A percentile compares a stretch with the other conserved stretches of the same genome.
Evolutionary conservation across 2,329 filamentous ascomycete genomes (phyloP).

Genomic region (Tolypocladium inflatum): DNA sequence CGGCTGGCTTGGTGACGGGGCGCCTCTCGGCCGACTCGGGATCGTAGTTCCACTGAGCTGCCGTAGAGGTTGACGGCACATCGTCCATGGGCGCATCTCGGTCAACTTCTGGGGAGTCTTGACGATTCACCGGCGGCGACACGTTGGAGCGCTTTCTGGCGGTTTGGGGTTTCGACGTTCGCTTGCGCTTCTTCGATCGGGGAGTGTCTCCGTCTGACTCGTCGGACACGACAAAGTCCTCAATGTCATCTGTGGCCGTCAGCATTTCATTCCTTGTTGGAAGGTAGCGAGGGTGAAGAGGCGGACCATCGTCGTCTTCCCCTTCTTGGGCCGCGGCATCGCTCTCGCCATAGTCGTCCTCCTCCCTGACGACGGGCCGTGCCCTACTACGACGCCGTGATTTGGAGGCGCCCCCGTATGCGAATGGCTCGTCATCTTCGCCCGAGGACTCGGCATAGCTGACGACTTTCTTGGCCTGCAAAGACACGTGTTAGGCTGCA

Average conservation of each 20-base stretch:
- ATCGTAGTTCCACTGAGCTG: conserved; percentile 69
- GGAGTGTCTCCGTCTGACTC: conserved; percentile 61
- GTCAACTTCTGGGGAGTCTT: conserved; percentile 32
- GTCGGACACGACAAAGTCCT: conserved; percentile 80
- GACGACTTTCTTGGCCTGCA: conserved; percentile 45
- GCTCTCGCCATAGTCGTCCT: conserved; percentile 64
- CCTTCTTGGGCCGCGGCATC: conserved; percentile 51
- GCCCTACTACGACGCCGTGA: conserved; percentile 29
- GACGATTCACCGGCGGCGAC: conserved; percentile 25
- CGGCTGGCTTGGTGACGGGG: conserved; percentile 22
- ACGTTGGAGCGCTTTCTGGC: conserved; percentile 55
- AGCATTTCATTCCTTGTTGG: neutral
- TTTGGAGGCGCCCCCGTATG: conserved; percentile 28
- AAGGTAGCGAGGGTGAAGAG: too few species aligned
- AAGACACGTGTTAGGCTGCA: neutral
- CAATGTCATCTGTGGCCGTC: conserved; percentile 53
- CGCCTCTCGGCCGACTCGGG: conserved; percentile 33
- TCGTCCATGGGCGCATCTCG: conserved; percentile 45
- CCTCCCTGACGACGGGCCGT: conserved; percentile 54
- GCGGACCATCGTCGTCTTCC: conserved; percentile 54
- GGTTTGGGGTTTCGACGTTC: conserved; percentile 40
- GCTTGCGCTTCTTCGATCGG: conserved; percentile 65
- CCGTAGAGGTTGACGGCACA: conserved; percentile 56
- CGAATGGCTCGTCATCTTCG: conserved; percentile 66
- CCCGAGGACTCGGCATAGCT: conserved; percentile 83